Conservation (phyloP, 257 asterid genomes). For the Solanum ossicruentum region DNA sequence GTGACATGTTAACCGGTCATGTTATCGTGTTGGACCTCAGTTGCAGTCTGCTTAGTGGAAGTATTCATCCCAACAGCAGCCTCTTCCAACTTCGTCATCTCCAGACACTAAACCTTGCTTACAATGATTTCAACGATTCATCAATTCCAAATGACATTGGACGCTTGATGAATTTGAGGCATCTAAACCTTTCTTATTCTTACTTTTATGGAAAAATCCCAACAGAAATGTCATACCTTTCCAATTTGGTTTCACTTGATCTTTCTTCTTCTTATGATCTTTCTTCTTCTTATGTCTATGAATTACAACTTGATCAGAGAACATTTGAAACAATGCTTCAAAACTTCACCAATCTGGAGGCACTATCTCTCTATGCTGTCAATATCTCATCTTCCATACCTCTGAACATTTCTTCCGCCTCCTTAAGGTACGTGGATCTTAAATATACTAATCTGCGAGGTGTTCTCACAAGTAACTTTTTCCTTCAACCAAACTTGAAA, state of each 20-base stretch:
- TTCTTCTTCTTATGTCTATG: rapidly evolving
- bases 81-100: too few relatives aligned
- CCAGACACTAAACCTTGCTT: too few relatives aligned
- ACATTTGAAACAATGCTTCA: not conserved
- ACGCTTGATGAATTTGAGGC: not conserved
- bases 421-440: not conserved
- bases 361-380: not conserved
- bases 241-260: not conserved
- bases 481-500: not conserved
- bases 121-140: rapidly evolving
- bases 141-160: not conserved
- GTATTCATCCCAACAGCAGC: too few relatives aligned
- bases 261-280: not conserved
- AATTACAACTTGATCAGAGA: not conserved
- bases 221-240: not conserved
- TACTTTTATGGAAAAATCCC: not conserved
- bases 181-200: not conserved
- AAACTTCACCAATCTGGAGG: not conserved
- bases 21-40: too few relatives aligned
- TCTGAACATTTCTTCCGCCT: not conserved
- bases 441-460: not conserved
- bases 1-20: too few relatives aligned
- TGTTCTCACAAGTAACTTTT: not conserved
- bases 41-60: too few relatives aligned
- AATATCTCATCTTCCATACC: not conserved